Conservation (phyloP, 352 stramenopile genomes). For the Elongisporangium senticosum region DNA sequence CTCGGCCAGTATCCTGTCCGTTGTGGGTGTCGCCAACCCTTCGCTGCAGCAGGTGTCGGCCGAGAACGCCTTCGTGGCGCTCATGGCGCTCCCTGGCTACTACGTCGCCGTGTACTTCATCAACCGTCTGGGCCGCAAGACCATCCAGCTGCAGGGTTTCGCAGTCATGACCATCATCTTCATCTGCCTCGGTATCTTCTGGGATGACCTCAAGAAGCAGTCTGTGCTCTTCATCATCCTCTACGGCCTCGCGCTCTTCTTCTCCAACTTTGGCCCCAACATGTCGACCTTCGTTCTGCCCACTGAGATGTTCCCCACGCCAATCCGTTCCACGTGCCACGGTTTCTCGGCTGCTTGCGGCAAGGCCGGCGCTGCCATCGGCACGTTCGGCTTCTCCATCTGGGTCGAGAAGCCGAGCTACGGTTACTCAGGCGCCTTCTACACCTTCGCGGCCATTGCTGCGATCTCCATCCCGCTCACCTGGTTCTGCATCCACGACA, state of each 20-base stretch:
- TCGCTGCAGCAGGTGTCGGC: constrained; percentile 50
- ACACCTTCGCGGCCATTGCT: constrained; percentile 49
- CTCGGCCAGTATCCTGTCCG: constrained; percentile 56
- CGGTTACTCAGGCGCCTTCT: constrained; percentile 56
- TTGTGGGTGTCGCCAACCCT: constrained; percentile 43
- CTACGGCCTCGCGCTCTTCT: constrained; percentile 73
- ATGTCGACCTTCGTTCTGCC: constrained; percentile 87
- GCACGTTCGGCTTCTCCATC: constrained; percentile 60
- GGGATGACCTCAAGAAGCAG: constrained; percentile 43
- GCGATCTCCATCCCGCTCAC: constrained; percentile 50
- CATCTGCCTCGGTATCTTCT: constrained; percentile 55
- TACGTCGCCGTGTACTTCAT: constrained; percentile 74
- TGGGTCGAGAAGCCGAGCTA: constrained; percentile 54
- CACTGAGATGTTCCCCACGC: constrained; percentile 81
- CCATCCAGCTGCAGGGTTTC: constrained; percentile 78
- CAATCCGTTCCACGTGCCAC: constrained; percentile 84
- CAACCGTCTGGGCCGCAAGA: constrained; percentile 55
- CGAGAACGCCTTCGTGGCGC: constrained; percentile 52
- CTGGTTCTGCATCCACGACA: constrained; percentile 63
- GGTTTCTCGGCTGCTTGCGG: constrained; percentile 83
- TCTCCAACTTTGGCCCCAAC: constrained; percentile 86
- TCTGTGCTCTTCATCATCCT: constrained; percentile 64
- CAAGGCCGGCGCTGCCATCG: constrained; percentile 79
- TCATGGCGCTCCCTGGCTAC: constrained; percentile 79
- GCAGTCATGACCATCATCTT: constrained; percentile 59